A percentile compares a stretch with the other conserved stretches of the same genome.
phyloP scores from a whole-genome alignment of 169 alveolate species.

The Plasmodium vivax region DNA sequence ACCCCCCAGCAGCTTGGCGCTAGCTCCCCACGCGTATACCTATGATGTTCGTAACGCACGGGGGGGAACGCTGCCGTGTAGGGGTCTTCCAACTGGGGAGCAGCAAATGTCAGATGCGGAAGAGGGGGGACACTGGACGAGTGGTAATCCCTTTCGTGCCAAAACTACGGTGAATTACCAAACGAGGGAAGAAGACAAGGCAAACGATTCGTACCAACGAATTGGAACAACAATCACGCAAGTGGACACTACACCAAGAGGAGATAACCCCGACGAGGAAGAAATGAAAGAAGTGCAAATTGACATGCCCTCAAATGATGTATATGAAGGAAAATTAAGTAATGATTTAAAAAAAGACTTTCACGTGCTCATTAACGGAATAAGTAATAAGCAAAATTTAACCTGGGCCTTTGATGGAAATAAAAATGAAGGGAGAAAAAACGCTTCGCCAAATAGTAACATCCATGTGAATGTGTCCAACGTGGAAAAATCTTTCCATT shows the following conservation, averaged over 20 bases:
- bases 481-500: constrained; percentile 8
- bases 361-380: constrained; percentile 33
- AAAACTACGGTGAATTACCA: neutral
- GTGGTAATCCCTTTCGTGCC: neutral
- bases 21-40: neutral
- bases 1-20: neutral
- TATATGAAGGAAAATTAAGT: constrained; percentile 17
- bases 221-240: neutral
- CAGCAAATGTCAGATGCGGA: neutral
- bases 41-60: neutral
- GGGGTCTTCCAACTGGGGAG: neutral
- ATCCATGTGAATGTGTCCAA: constrained; percentile 65
- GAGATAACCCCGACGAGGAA: neutral
- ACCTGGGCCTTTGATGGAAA: constrained; percentile 74
- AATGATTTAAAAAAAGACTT: constrained; percentile 17
- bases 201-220: neutral
- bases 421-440: constrained; percentile 5
- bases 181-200: neutral
- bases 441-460: neutral
- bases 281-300: neutral
- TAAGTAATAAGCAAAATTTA: constrained; percentile 52
- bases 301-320: neutral
- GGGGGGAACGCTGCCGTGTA: neutral
- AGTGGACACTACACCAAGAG: neutral
- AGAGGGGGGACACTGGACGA: neutral